phyloP scores from a whole-genome alignment of 345 rosid species.

The Rhodamnia argentea region DNA sequence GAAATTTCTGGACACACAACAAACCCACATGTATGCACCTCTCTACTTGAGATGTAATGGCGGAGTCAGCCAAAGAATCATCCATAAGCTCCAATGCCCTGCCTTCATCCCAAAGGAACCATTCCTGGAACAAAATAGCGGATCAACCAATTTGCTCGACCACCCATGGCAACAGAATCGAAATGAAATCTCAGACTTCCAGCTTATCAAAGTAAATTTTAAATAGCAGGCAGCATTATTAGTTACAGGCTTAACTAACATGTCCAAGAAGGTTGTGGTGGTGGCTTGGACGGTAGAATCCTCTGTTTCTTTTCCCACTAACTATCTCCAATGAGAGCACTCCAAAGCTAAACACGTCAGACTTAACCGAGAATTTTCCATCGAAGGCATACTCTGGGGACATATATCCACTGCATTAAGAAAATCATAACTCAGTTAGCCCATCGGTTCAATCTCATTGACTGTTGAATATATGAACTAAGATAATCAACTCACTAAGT shows the following conservation, averaged over 20 bases:
- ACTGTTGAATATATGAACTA: background rate
- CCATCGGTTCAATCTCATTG: background rate
- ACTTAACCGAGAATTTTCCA: constrained; percentile 31
- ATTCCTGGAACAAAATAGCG: constrained; percentile 6
- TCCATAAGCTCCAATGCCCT: constrained; percentile 1
- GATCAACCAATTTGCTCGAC: background rate
- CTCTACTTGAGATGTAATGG: background rate
- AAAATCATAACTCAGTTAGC: background rate
- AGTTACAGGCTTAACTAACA: background rate
- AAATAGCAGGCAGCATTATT: background rate
- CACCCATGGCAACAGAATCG: background rate
- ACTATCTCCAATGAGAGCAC: constrained; percentile 35
- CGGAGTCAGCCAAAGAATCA: background rate
- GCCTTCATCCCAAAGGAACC: constrained; percentile 10
- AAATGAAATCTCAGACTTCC: background rate
- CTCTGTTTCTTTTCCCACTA: constrained; percentile 34
- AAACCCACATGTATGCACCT: constrained; percentile 13
- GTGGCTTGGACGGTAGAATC: constrained; percentile 21
- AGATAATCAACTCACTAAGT: constrained; percentile 29
- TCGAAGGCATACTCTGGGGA: constrained; percentile 19
- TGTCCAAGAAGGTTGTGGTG: constrained; percentile 11
- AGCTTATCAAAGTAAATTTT: background rate
- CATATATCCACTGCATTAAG: constrained; percentile 3
- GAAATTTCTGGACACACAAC: constrained; percentile 9
- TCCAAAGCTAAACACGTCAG: constrained; percentile 44